phyloP scores from a whole-genome alignment of 1,284 basidiomycete genomes.

The Cutaneotrichosporon sp. region DNA sequence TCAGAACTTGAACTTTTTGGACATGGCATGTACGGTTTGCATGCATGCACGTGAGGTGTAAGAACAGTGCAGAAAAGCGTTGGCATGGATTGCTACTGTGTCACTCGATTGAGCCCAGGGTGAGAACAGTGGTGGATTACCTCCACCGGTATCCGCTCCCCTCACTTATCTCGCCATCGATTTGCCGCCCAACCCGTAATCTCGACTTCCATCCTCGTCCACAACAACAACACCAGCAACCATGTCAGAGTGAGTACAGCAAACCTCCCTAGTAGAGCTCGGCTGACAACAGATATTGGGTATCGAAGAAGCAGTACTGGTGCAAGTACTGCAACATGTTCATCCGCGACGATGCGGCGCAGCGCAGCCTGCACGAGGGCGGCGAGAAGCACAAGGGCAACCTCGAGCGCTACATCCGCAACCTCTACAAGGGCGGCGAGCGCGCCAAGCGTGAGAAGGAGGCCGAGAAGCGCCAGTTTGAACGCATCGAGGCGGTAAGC shows the following conservation, averaged over 20 bases:
- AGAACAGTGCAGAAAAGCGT: too few relatives aligned
- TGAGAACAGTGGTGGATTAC: too few relatives aligned
- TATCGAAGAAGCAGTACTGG: constrained; percentile 57
- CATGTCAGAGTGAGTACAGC: constrained; percentile 36
- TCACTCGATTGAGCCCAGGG: too few relatives aligned
- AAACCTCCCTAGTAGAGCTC: background rate
- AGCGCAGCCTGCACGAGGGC: constrained; percentile 90
- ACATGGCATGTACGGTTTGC: too few relatives aligned
- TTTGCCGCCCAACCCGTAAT: constrained; percentile 4
- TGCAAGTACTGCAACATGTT: constrained; percentile 56
- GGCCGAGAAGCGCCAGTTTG: constrained; percentile 84
- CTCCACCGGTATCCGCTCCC: background rate
- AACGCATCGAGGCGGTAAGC: constrained; percentile 74
- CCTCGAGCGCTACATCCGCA: constrained; percentile 84
- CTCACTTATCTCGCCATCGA: background rate
- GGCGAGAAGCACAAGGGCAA: constrained; percentile 94
- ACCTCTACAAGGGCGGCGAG: constrained; percentile 91
- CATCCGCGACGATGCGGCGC: constrained; percentile 87
- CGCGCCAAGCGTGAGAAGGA: constrained; percentile 81
- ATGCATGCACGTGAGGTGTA: too few relatives aligned
- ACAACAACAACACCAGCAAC: background rate
- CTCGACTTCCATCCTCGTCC: background rate
- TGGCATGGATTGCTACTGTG: too few relatives aligned
- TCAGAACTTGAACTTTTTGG: too few relatives aligned
- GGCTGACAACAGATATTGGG: constrained; percentile 52